These are phyloP conservation scores for Xylariaceae sp. DNA, from an alignment of 2,329 filamentous ascomycete species.

Conservation along the genomic window DNA sequence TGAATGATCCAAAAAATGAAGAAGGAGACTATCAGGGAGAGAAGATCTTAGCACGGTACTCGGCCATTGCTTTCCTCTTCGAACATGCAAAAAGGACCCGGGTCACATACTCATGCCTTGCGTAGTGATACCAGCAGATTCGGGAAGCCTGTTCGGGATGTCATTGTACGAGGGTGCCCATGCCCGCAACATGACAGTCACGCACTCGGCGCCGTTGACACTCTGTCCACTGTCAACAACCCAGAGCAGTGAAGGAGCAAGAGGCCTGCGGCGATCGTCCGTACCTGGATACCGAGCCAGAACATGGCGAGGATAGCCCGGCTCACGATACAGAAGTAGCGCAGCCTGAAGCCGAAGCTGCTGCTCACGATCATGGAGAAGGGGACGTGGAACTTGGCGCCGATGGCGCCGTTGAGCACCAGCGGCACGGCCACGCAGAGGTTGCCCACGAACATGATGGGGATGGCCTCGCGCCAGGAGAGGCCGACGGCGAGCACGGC, in stretches of 20 bases:
- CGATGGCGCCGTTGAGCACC: constrained; percentile 40
- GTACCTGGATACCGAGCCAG: constrained; percentile 51
- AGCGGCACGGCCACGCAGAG: constrained; percentile 49
- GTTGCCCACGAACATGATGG: constrained; percentile 48
- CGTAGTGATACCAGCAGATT: constrained; percentile 43
- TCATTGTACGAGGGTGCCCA: constrained; percentile 48
- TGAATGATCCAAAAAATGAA: constrained; percentile 45
- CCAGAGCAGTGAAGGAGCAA: too few species aligned
- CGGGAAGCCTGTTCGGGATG: constrained; percentile 44
- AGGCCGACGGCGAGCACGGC: constrained; percentile 28
- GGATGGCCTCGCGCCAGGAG: constrained; percentile 27
- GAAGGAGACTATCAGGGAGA: too few species aligned
- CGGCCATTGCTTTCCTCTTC: too few species aligned
- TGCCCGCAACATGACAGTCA: constrained; percentile 28
- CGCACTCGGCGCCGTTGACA: constrained; percentile 6
- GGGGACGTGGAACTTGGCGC: constrained; percentile 38
- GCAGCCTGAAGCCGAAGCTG: constrained; percentile 39
- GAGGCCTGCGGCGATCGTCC: too few species aligned
- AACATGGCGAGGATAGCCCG: constrained; percentile 39
- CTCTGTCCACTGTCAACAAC: constrained; percentile 1
- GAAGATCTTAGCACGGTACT: too few species aligned
- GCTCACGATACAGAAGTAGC: constrained; percentile 30
- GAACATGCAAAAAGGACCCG: too few species aligned
- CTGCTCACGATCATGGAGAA: constrained; percentile 38
- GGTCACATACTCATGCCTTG: too few species aligned